Evolutionary conservation across 1,284 basidiomycete species (phyloP), one percentile per base, ranked within the genome.

Genomic region (Sphaerobolus stellatus): DNA sequence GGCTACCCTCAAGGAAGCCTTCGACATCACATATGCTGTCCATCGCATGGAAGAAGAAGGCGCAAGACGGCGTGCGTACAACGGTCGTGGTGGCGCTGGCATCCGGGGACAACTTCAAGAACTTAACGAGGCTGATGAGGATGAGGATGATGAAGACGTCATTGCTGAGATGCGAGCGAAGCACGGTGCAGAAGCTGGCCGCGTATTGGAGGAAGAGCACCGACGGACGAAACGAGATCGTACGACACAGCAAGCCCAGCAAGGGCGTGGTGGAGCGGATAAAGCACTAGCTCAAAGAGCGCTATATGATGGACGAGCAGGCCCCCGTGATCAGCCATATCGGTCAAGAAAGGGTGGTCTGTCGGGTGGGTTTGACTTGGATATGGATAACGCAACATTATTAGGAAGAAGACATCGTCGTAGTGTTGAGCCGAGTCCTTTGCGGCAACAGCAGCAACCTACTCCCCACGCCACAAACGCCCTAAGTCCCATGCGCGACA

Each of bases 21-120:
- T 99, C 70, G 97, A 99, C 68, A 90, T 99, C 63, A 98, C 97
- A 0, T 99, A 99, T 70, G 97, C 97, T 11, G 96, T 99, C 0
- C 97, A 99, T 72, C 86, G 97, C 20, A 98, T 98, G 93, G 96
- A 98, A 68, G 97, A 99, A 71, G 97, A 99, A 72, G 94, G 94
- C 24, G 90, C 90, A 0, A 81, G 91, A 49, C 77, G 91, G 54
- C 81, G 90, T 22, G 91, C 89, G 47, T 90, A 89, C 71, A 86
- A 88, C 53, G 86, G 84, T 16, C 79, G 80, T 13, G 89, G 88
- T 9, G 90, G 86, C 24, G 88, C 85, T 1, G 91, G 90, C n/a
- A 78, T 79, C 16, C 81, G 88, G 48, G 91, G 91, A 4, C 92
- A 90, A 77, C 75, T 98, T 25, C 78, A 79, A 20, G 91, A 90